Conservation (phyloP, 2,329 filamentous ascomycete species). For the Ascochyta lentis region DNA sequence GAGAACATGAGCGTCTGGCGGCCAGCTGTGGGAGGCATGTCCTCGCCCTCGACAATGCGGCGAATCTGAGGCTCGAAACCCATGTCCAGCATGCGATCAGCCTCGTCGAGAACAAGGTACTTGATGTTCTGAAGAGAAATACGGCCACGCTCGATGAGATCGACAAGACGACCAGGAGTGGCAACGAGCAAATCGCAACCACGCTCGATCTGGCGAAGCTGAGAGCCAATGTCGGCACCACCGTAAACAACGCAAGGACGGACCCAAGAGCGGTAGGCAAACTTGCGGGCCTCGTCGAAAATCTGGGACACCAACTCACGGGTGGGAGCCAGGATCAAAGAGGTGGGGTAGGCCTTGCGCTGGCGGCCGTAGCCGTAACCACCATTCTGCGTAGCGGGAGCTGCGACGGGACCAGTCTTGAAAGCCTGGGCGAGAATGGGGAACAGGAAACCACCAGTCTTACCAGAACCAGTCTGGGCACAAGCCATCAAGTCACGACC, state of each 20-base stretch:
- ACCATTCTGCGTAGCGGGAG: constrained; percentile 68
- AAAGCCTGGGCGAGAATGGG: constrained; percentile 98
- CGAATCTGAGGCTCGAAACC: constrained; percentile 99
- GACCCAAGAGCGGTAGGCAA: constrained; percentile 98
- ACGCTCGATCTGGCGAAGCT: constrained; percentile 97
- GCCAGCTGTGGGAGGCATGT: constrained; percentile 84
- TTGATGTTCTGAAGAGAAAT: constrained; percentile 99
- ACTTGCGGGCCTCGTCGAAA: constrained; percentile 96
- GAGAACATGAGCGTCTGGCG: constrained; percentile 99
- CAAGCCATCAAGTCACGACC: constrained; percentile 99
- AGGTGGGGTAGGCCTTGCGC: constrained; percentile 97
- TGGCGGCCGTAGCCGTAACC: constrained; percentile 79
- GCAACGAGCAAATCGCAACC: constrained; percentile 97
- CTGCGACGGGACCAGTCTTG: constrained; percentile 79
- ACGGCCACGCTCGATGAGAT: constrained; percentile 96
- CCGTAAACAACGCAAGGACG: constrained; percentile 98
- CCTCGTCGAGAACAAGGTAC: constrained; percentile 98
- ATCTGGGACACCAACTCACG: constrained; percentile 99
- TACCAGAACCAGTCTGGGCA: constrained; percentile 99
- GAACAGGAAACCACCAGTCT: constrained; percentile 99
- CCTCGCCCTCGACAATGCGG: constrained; percentile 96
- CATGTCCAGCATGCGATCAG: constrained; percentile 99
- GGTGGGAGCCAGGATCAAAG: constrained; percentile 92
- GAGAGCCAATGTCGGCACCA: constrained; percentile 97
- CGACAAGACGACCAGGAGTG: constrained; percentile 94